Base-by-base conservation (phyloP, 2,329 filamentous ascomycete genomes). In the Cercospora canescens region DNA sequence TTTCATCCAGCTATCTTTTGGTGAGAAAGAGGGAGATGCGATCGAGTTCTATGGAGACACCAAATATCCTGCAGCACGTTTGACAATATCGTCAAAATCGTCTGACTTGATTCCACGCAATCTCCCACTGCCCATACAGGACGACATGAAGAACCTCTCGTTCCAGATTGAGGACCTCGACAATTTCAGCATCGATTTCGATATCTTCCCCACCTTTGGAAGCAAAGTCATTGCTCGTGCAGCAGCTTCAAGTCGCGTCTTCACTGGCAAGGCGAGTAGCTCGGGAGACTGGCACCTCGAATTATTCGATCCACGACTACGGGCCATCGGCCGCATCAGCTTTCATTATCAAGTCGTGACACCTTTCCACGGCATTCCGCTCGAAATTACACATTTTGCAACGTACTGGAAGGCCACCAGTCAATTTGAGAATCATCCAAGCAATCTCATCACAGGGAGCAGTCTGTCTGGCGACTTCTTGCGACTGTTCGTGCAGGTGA, bases 361-460 rank as follows among this genome's bases (percentile, higher is more conserved):
- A 75, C 95, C 95, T 0, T 99, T 98, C 81, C 88, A 89, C 69
- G 94, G 95, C 7, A 91, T 93, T 67, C 93, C 95, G 3, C 83
- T 99, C 24, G 95, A 99, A 78, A 97, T 99, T 67, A 96, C 95
- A 1, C 94, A 98, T 75, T 99, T 98, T 73, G 95, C 96, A 69
- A 98, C 95, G 0, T 99, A 99, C 79, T 99, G 95, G 95, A 99
- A 98, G 79, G 94, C 94, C 0, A 99, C 95, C 1, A 97, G 93
- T 74, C 93, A 97, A 72, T 86, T 95, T 56, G 93, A 97, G 76
- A 89, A 92, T 59, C 91, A 93, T 55, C 90, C 91, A 26, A 95
- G 87, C 75, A 92, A 93, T 26, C 88, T 98, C 26, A 92, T 99
- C 18, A 98, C 94, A 0, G 95, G 94, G 0, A 98, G 94, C 9